Evolutionary conservation across 345 rosid genomes (phyloP), one percentile per base, ranked within the genome.

Genomic region (Toxicodendron radicans): DNA sequence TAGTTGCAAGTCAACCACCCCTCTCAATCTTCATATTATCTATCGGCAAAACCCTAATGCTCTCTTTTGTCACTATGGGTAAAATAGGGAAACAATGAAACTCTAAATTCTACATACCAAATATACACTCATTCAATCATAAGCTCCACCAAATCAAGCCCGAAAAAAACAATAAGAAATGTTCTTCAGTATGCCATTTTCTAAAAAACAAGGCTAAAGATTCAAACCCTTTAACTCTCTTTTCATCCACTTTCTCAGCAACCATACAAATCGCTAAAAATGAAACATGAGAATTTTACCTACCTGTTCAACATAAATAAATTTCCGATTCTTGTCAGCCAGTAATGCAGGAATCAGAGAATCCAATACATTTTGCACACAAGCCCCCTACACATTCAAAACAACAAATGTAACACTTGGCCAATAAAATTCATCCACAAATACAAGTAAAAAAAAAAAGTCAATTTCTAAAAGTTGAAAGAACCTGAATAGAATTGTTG

Each of bases 401-500:
- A 58, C 5, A 35, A 64, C 41, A 74, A 48, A 52, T 1, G 20
- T 10, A 38, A 48, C 66, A 9, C 20, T n/a, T 6, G 14, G 53
- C 18, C 68, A 59, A 53, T 35, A 14, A 24, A 67, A 61, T 16
- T 54, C 46, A 69, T 24, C 30, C 3, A 49, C 17, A 43, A 10
- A 7, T 43, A 54, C 10, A 60, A 32, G 57, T 13, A 16, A 7
- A 32, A 1, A 65, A 23, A 16, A 10, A 32, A 0, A 64, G 14
- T 20, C 12, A 13, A 68, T 41, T 35, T 0, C 45, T 1, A 66
- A 7, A 52, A 24, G 32, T 45, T 58, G 58, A 70, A 21, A 35
- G 54, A 57, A 93, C 99, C 97, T 93, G 99, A 75, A 95, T 95
- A 38, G 98, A 95, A 81, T 93, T 95, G 80, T 95, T 95, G 71